These are phyloP conservation scores for Phoenix roebelenii DNA, from an alignment of 176 grass and related monocot genomes.

Conservation along the genomic window DNA sequence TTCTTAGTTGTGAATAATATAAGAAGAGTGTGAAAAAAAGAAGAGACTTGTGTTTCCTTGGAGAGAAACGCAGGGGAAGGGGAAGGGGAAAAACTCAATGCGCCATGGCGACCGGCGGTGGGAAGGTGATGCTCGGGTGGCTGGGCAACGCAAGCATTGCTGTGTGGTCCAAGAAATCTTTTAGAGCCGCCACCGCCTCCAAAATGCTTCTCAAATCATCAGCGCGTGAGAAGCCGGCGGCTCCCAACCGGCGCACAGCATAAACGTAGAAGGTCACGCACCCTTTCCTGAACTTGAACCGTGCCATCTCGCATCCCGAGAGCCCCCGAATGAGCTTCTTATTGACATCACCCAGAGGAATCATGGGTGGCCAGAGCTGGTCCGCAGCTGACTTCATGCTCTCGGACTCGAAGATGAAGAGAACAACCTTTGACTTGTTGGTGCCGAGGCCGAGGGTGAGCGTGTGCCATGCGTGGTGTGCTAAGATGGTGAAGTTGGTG, in stretches of 20 bases:
- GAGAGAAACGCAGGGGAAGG: no score
- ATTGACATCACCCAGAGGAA: conserved; percentile 89
- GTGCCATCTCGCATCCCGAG: conserved; percentile 78
- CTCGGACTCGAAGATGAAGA: conserved; percentile 95
- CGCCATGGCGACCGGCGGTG: conserved; percentile 41
- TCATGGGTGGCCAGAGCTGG: conserved; percentile 70
- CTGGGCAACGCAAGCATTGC: conserved; percentile 89
- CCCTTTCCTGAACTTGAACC: conserved; percentile 96
- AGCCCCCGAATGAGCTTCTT: conserved; percentile 87
- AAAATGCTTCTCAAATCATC: conserved; percentile 69
- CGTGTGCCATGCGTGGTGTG: conserved; percentile 96
- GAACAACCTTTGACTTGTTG: conserved; percentile 83
- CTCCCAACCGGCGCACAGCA: conserved; percentile 70
- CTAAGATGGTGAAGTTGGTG: conserved; percentile 96
- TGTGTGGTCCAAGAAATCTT: conserved; percentile 93
- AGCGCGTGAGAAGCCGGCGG: conserved; percentile 66
- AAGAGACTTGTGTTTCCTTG: neutral
- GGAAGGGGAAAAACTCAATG: conserved; percentile 9
- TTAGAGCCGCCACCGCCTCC: conserved; percentile 63
- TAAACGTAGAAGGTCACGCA: conserved; percentile 97
- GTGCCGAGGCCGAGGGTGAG: conserved; percentile 92
- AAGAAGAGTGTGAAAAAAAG: no score
- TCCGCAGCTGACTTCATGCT: conserved; percentile 77
- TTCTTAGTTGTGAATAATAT: no score
- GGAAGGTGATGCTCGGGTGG: conserved; percentile 85